Percentiles rank a stretch among this genome's conserved stretches.
Evolutionary conservation across 805 yeast genomes (phyloP).

Genomic region (Ogataea zsoltii): DNA sequence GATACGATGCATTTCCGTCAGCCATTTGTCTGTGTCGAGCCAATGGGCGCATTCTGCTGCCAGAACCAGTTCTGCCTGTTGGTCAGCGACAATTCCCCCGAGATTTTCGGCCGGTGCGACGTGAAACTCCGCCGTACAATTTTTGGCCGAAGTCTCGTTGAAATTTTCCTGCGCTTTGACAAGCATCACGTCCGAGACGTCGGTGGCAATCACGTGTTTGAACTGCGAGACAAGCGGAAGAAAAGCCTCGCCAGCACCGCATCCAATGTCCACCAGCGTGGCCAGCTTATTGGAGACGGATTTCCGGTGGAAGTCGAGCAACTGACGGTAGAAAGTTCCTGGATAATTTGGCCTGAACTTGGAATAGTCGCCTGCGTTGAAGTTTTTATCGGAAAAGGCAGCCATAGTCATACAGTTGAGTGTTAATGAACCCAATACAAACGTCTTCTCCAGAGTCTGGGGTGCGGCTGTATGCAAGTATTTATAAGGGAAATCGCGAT

Average conservation of each 20-base stretch:
- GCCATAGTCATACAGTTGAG: conserved; percentile 52
- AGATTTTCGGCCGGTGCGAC: conserved; percentile 27
- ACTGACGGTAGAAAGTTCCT: conserved; percentile 41
- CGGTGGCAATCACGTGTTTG: conserved; percentile 43
- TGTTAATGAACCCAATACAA: background rate
- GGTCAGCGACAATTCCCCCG: conserved; percentile 19
- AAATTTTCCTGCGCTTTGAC: conserved; percentile 37
- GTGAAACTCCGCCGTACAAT: conserved; percentile 12
- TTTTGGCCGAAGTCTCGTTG: background rate
- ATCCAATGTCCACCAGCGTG: conserved; percentile 58
- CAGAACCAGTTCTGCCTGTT: conserved; percentile 58
- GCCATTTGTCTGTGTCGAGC: conserved; percentile 44
- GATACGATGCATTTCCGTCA: conserved; percentile 35
- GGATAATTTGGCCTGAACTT: conserved; percentile 72
- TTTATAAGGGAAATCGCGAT: too few relatives aligned
- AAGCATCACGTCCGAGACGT: conserved; percentile 49
- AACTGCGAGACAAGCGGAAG: conserved; percentile 43
- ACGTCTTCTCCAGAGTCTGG: too few relatives aligned
- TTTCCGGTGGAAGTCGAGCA: conserved; percentile 37
- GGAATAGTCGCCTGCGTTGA: conserved; percentile 54
- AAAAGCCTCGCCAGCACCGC: conserved; percentile 57
- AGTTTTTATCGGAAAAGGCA: conserved; percentile 54
- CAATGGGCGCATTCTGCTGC: conserved; percentile 91
- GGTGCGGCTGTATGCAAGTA: background rate
- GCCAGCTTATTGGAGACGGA: conserved; percentile 18